Percentiles rank a stretch among this genome's conserved stretches.
These are phyloP conservation scores for Theileria equi DNA, from an alignment of 169 alveolate genomes.

Conservation along the genomic window DNA sequence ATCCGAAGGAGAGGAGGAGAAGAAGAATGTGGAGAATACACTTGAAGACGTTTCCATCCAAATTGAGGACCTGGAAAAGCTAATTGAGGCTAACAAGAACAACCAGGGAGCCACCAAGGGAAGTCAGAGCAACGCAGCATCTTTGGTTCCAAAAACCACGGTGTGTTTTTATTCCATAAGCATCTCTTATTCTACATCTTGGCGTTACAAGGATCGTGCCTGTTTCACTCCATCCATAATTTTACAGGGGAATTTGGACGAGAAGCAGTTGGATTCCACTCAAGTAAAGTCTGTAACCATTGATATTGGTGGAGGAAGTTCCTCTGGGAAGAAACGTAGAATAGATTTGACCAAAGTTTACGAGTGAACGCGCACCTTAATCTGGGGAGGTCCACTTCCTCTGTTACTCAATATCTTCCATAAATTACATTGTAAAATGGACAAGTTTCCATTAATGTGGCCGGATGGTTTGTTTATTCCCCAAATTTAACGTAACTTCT, in stretches of 20 bases:
- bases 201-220: no score
- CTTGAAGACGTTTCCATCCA: constrained; percentile 55
- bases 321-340: constrained; percentile 11
- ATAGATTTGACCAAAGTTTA: constrained; percentile 29
- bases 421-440: not conserved
- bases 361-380: constrained; percentile 3
- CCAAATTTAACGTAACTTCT: not conserved
- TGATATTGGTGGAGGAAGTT: not conserved
- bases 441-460: not conserved
- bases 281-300: not conserved
- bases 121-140: constrained; percentile 62
- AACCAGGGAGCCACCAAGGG: constrained; percentile 12
- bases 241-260: constrained; percentile 46
- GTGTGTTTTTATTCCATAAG: constrained; percentile 7
- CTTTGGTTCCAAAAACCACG: constrained; percentile 57
- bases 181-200: not conserved
- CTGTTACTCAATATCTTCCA: not conserved
- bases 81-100: constrained; percentile 22
- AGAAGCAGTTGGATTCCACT: constrained; percentile 25
- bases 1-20: constrained; percentile 15
- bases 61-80: constrained; percentile 46
- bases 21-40: constrained; percentile 25
- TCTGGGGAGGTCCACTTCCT: constrained; percentile 21
- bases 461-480: not conserved
- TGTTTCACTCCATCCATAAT: no score